Evolutionary conservation across 305 asterid genomes (phyloP).

Genomic region (Ilex paraguariensis): DNA sequence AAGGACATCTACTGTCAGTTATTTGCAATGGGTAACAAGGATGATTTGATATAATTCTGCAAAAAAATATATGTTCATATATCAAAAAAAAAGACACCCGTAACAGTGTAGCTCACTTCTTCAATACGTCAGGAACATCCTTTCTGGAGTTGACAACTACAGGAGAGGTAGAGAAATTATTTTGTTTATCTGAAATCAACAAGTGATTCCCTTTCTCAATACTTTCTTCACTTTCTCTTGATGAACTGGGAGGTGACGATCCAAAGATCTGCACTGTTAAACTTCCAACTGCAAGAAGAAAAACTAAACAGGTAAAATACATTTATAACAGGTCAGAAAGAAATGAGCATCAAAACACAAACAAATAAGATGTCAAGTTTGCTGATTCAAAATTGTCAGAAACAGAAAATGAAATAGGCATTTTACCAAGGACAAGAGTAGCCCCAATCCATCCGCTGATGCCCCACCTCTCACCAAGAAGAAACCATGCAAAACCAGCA

Average conservation of each 20-base stretch:
- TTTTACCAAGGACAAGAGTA: conserved; percentile 66
- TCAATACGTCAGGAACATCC: conserved; percentile 15
- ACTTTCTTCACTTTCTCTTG: conserved; percentile 16
- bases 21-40: too few species aligned
- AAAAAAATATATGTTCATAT: too few species aligned
- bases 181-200: conserved; percentile 22
- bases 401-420: conserved; percentile 5
- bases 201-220: conserved; percentile 3
- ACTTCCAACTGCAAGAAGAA: too few species aligned
- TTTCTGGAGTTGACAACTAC: conserved; percentile 23
- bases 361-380: too few species aligned
- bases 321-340: too few species aligned
- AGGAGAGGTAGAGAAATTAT: conserved; percentile 17
- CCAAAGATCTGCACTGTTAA: too few species aligned
- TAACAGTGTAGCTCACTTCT: conserved; percentile 15
- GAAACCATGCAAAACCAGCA: conserved; percentile 86
- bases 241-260: conserved; percentile 18
- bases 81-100: too few species aligned
- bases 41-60: too few species aligned
- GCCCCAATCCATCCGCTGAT: conserved; percentile 80
- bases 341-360: too few species aligned
- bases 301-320: too few species aligned
- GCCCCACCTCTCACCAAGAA: conserved; percentile 94
- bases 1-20: too few species aligned
- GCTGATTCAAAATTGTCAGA: too few species aligned